Percentiles rank a stretch among this genome's conserved stretches.
Evolutionary conservation across 225 moss, liverwort and hornwort genomes (phyloP).

Genomic region (Rhytidiadelphus loreus): DNA sequence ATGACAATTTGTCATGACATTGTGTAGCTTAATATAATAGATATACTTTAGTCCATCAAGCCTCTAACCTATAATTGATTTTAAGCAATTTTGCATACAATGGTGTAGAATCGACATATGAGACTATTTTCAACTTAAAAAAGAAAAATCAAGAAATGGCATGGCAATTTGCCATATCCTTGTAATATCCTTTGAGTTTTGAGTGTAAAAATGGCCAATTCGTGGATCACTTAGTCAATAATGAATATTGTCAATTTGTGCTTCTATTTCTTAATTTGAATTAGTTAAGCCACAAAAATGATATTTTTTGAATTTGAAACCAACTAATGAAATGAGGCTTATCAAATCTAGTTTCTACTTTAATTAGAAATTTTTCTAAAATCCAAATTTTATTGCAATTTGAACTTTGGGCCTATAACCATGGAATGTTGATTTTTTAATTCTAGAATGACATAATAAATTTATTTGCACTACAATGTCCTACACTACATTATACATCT

Average conservation of each 20-base stretch:
- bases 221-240: accelerated
- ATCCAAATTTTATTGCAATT: not conserved
- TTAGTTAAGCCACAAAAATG: not conserved
- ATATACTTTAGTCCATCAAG: not conserved
- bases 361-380: not conserved
- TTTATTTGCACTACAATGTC: not conserved
- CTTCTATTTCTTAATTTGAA: not conserved
- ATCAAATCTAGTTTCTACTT: not conserved
- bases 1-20: accelerated
- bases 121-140: not conserved
- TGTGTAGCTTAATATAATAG: not conserved
- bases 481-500: not conserved
- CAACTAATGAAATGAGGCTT: not conserved
- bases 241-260: not conserved
- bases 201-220: not conserved
- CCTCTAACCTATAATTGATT: accelerated
- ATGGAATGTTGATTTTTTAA: not conserved
- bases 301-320: accelerated
- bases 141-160: not conserved
- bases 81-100: not conserved
- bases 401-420: accelerated
- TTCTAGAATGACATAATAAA: not conserved
- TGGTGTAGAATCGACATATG: accelerated
- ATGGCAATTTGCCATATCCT: not conserved
- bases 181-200: accelerated